Base-by-base conservation (phyloP, 1,284 basidiomycete species). In the Earliella scabrosa region DNA sequence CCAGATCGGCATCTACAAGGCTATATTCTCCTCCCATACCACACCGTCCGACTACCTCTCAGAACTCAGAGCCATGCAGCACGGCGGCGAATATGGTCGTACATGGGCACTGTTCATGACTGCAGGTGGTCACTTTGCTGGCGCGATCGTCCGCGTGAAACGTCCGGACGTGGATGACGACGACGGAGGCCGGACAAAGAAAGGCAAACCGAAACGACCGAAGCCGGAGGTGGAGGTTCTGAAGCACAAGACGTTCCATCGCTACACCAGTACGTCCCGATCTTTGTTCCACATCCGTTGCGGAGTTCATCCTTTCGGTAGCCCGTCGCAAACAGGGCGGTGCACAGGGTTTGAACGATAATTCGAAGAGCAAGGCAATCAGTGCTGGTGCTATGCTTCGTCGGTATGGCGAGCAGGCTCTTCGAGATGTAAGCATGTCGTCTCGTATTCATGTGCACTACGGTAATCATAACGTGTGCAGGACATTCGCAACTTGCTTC, bases 261-360 rank as follows among this genome's bases (percentile, higher is more conserved):
- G 97, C 7, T 99, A 99, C 73, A 99, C 97, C 0, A 99, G 95
- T 97, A 58, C 58, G 84, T 54, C 20, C 13, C 26, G 14, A 4
- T 21, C 31, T 36, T 38, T 52, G 26, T 27, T 51, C 56, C 3
- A 56, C 32, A 7, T 11, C 35, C 11, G n/a, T n/a, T n/a, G n/a
- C n/a, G n/a, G n/a, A n/a, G 11, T 5, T 6, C 20, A 24, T 41
- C 3, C 11, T 5, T 20, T 50, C n/a, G 20, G 1, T 29, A 97
- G 95, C 97, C 36, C 92, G 97, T 64, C 82, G 93, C 63, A 99
- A 99, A 73, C 97, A 99, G 77, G 97, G 97, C 72, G 97, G 97
- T 0, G 91, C 93, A 0, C 97, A 99, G 74, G 88, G 88, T 1
- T 67, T 91, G 2, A 97, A 98, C 66, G 97, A 99, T 72, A 93